Evolutionary conservation across 2,329 filamentous ascomycete species (phyloP).

Genomic region (Xylaria digitata): DNA sequence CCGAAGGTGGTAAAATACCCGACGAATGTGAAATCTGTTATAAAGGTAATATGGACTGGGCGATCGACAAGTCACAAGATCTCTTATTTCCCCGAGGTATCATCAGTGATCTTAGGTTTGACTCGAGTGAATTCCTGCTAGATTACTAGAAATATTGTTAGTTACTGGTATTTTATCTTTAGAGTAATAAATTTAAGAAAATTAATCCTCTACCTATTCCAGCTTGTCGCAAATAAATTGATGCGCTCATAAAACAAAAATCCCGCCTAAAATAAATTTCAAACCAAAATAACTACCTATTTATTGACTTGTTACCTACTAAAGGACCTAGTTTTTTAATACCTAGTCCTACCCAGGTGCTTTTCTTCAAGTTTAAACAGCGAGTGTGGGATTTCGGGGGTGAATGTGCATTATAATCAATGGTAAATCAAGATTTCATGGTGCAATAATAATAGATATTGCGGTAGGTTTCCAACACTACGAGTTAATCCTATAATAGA

Average conservation of each 20-base stretch:
- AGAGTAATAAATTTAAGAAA: too few species aligned
- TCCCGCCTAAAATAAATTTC: too few species aligned
- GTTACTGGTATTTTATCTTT: too few species aligned
- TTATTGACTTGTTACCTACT: too few species aligned
- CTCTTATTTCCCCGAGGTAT: constrained; percentile 3
- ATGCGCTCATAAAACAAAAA: too few species aligned
- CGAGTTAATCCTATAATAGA: background rate
- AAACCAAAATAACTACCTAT: too few species aligned
- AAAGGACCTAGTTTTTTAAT: too few species aligned
- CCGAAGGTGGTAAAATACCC: constrained; percentile 36
- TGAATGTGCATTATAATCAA: constrained; percentile 1
- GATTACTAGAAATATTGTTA: too few species aligned
- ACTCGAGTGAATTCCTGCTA: background rate
- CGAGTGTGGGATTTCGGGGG: background rate
- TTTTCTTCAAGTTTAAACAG: background rate
- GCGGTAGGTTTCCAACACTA: background rate
- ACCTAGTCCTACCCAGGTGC: too few species aligned
- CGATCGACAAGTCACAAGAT: background rate
- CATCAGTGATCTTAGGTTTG: background rate
- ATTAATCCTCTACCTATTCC: too few species aligned
- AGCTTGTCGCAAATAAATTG: too few species aligned
- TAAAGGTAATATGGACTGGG: background rate
- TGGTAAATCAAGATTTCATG: constrained; percentile 16
- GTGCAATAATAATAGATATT: background rate
- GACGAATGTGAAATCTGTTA: constrained; percentile 9